phyloP scores from a whole-genome alignment of 257 asterid genomes.

The Craterostigma plantagineum region DNA sequence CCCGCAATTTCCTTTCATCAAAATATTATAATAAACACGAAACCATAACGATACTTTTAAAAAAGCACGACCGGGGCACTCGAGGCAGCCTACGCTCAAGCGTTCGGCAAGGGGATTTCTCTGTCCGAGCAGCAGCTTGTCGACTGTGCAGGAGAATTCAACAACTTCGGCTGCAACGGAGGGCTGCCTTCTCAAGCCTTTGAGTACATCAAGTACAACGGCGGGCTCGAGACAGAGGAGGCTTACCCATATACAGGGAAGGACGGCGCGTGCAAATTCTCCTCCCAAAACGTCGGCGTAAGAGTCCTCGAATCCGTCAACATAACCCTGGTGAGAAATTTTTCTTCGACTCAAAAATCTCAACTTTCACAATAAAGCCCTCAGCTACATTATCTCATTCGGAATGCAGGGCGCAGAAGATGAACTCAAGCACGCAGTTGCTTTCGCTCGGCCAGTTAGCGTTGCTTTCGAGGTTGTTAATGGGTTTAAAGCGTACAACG shows the following conservation, averaged over 20 bases:
- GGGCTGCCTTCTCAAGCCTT: slow-evolving; percentile 97
- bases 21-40: too few relatives aligned
- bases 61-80: slow-evolving; percentile 92
- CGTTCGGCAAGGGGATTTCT: slow-evolving; percentile 56
- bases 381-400: too few relatives aligned
- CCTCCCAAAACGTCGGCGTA: slow-evolving; percentile 50
- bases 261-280: slow-evolving; percentile 54
- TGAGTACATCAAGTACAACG: slow-evolving; percentile 77
- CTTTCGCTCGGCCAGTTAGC: slow-evolving; percentile 63
- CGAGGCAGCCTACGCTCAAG: slow-evolving; percentile 91
- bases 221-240: slow-evolving; percentile 79
- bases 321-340: slow-evolving; percentile 67
- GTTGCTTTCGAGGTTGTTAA: slow-evolving; percentile 67
- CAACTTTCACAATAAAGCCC: too few relatives aligned
- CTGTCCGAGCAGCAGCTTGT: slow-evolving; percentile 97
- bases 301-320: slow-evolving; percentile 62
- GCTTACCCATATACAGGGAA: slow-evolving; percentile 73
- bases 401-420: slow-evolving; percentile 65
- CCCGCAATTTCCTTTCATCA: too few relatives aligned
- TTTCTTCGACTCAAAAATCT: too few relatives aligned
- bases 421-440: slow-evolving; percentile 79
- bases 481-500: slow-evolving; percentile 34
- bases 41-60: too few relatives aligned
- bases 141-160: slow-evolving; percentile 88
- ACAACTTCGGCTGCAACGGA: slow-evolving; percentile 87